A percentile compares a stretch with the other conserved stretches of the same genome.
Conservation (phyloP, 108 stramenopile species). For the Skeletonema costatum region DNA sequence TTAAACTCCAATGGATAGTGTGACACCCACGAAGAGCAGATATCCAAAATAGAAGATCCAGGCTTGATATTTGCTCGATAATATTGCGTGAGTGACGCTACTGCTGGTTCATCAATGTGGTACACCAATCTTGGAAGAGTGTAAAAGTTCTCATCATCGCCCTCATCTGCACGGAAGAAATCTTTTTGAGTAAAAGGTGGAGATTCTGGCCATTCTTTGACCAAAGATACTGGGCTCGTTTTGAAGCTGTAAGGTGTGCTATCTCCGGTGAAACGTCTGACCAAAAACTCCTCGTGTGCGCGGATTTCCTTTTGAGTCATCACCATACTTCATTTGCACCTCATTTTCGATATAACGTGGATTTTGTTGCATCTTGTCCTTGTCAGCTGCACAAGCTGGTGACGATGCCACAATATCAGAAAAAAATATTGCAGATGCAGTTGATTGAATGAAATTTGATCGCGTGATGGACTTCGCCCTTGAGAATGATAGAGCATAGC, state of each 20-base stretch:
- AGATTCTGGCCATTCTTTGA: constrained; percentile 85
- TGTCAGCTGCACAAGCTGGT: constrained; percentile 30
- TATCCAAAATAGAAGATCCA: constrained; percentile 86
- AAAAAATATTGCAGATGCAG: constrained; percentile 33
- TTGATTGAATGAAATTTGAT: constrained; percentile 37
- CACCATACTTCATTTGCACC: constrained; percentile 78
- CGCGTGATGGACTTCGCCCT: constrained; percentile 5
- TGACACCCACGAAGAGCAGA: constrained; percentile 94
- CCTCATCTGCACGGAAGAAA: constrained; percentile 84
- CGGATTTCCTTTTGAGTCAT: constrained; percentile 71
- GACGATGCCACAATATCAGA: constrained; percentile 6
- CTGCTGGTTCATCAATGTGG: constrained; percentile 93
- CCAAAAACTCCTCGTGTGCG: constrained; percentile 74
- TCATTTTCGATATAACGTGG: constrained; percentile 74
- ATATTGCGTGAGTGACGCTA: constrained; percentile 86
- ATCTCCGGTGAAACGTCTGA: constrained; percentile 83
- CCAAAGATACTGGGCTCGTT: constrained; percentile 59
- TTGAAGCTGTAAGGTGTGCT: constrained; percentile 78
- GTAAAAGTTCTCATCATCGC: constrained; percentile 87
- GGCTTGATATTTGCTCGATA: constrained; percentile 83
- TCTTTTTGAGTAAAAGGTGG: constrained; percentile 81
- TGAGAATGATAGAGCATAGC: constrained; percentile 24
- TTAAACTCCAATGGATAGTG: constrained; percentile 85
- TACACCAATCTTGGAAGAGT: constrained; percentile 86
- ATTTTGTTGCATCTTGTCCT: constrained; percentile 34